Percentiles rank a stretch among this genome's conserved stretches.
Evolutionary conservation across 768 basidiomycete genomes (phyloP).

Genomic region (Crepidotus variabilis): DNA sequence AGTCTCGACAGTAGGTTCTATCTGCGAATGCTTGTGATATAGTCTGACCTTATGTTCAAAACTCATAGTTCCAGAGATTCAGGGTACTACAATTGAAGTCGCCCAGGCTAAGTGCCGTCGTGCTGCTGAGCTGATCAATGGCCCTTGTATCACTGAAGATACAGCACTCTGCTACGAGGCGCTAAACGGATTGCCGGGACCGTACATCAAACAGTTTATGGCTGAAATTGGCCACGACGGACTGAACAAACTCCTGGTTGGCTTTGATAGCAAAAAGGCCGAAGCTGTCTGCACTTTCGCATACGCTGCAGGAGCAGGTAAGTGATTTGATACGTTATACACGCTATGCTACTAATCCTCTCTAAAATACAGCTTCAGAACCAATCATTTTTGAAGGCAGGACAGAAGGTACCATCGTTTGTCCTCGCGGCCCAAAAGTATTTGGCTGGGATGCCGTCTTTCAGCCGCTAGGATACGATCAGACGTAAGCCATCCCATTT

Average conservation of each 20-base stretch:
- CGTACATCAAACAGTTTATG: constrained; percentile 96
- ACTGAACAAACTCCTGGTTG: constrained; percentile 77
- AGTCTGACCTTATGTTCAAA: background rate
- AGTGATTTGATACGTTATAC: background rate
- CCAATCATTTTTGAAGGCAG: constrained; percentile 78
- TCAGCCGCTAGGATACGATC: constrained; percentile 67
- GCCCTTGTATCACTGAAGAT: constrained; percentile 77
- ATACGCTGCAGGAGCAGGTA: constrained; percentile 79
- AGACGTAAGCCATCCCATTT: constrained; percentile 58
- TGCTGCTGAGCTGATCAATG: constrained; percentile 73
- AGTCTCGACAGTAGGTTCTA: constrained; percentile 70
- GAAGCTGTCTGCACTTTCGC: constrained; percentile 96
- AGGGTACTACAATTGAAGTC: constrained; percentile 90
- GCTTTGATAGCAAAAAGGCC: constrained; percentile 75
- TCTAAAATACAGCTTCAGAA: constrained; percentile 41
- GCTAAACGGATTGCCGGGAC: constrained; percentile 87
- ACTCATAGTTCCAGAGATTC: constrained; percentile 81
- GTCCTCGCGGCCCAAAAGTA: constrained; percentile 66
- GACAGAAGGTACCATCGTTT: constrained; percentile 88
- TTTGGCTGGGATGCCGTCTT: constrained; percentile 96
- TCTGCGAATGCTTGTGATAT: background rate
- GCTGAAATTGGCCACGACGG: constrained; percentile 82
- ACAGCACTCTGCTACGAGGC: constrained; percentile 92
- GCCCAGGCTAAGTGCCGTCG: constrained; percentile 81
- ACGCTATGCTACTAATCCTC: background rate